A percentile compares a stretch with the other conserved stretches of the same genome.
Evolutionary conservation across 2,329 filamentous ascomycete genomes (phyloP).

Genomic region (Monilinia aucupariae): DNA sequence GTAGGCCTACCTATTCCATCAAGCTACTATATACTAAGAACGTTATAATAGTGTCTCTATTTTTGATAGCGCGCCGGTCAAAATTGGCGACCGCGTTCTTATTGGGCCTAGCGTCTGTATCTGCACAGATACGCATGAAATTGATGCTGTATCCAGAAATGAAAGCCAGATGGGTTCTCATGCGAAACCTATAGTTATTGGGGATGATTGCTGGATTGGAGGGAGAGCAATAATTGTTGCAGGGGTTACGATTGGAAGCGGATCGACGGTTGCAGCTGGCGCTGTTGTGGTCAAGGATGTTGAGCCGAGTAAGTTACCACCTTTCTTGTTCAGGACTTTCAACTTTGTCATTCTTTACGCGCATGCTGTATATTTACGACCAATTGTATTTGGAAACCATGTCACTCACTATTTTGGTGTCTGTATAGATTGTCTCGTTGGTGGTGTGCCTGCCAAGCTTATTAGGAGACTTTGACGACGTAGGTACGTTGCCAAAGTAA

Average conservation of each 20-base stretch:
- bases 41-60: constrained; percentile 23
- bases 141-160: constrained; percentile 50
- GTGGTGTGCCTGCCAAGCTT: constrained; percentile 24
- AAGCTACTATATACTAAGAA: background rate
- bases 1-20: constrained; percentile 18
- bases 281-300: constrained; percentile 43
- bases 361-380: background rate
- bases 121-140: constrained; percentile 66
- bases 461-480: constrained; percentile 16
- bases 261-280: constrained; percentile 47
- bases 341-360: background rate
- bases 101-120: constrained; percentile 68
- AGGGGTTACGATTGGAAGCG: constrained; percentile 48
- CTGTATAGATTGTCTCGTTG: constrained; percentile 21
- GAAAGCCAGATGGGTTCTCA: constrained; percentile 47
- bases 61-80: constrained; percentile 43
- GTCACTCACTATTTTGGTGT: background rate
- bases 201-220: constrained; percentile 52
- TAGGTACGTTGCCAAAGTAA: background rate
- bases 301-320: constrained; percentile 8
- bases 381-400: background rate
- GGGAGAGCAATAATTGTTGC: constrained; percentile 46
- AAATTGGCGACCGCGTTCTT: constrained; percentile 32
- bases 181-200: constrained; percentile 44
- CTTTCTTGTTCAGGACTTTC: background rate